A percentile compares a stretch with the other conserved stretches of the same genome.
phyloP scores from a whole-genome alignment of 495 filamentous ascomycete genomes.

The Penicillium arizonense region DNA sequence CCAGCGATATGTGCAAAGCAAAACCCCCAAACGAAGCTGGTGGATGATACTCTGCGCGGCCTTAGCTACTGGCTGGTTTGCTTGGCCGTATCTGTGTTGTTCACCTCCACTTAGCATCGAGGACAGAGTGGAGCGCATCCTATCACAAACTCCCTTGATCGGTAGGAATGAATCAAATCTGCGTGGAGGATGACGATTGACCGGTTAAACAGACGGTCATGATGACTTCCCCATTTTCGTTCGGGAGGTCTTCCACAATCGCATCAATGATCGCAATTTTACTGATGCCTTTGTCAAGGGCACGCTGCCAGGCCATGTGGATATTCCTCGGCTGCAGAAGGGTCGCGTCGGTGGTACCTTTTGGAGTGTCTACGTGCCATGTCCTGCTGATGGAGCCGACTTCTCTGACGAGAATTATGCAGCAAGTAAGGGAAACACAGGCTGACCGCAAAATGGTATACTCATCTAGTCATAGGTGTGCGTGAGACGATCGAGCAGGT shows the following conservation, averaged over 20 bases:
- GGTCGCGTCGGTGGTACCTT: slow-evolving; percentile 67
- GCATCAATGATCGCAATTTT: slow-evolving; percentile 75
- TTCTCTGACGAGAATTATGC: slow-evolving; percentile 73
- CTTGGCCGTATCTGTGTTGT: slow-evolving; percentile 11
- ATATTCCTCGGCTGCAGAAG: slow-evolving; percentile 61
- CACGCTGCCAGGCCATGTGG: slow-evolving; percentile 68
- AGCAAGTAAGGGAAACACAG: slow-evolving; percentile 32
- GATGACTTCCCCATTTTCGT: slow-evolving; percentile 82
- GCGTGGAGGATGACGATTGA: neutral
- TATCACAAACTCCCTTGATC: slow-evolving; percentile 75
- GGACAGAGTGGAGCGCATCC: slow-evolving; percentile 65
- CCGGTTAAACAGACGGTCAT: slow-evolving; percentile 70
- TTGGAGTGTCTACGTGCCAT: slow-evolving; percentile 85
- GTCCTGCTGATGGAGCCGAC: slow-evolving; percentile 67
- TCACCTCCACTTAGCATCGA: slow-evolving; percentile 45
- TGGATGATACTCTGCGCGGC: slow-evolving; percentile 9
- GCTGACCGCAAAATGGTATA: neutral
- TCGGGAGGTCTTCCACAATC: slow-evolving; percentile 65
- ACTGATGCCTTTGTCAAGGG: slow-evolving; percentile 65
- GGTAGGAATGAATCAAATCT: slow-evolving; percentile 44
- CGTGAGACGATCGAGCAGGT: slow-evolving; percentile 77
- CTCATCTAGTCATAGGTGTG: slow-evolving; percentile 47
- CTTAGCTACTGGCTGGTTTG: slow-evolving; percentile 15
- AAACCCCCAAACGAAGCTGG: slow-evolving; percentile 2
- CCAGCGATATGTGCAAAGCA: neutral